Conservation (phyloP, 2,329 filamentous ascomycete genomes). For the Epichloe brachyelytri region DNA sequence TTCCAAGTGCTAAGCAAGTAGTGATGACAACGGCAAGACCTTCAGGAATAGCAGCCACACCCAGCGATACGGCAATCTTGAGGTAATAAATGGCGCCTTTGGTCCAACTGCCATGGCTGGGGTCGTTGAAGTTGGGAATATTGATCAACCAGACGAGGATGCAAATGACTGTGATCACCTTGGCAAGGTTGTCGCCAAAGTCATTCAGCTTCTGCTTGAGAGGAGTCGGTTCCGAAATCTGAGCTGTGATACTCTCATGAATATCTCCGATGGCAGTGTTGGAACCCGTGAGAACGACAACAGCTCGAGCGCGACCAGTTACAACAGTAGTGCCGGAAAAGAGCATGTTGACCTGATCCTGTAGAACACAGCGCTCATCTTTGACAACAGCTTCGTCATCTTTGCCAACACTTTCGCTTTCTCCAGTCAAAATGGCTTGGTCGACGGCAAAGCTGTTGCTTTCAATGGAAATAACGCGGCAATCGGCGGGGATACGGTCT, state of each 20-base stretch:
- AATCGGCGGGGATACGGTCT: constrained; percentile 89
- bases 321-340: constrained; percentile 98
- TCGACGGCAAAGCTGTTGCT: constrained; percentile 97
- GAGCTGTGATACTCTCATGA: constrained; percentile 93
- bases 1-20: constrained; percentile 92
- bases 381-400: constrained; percentile 52
- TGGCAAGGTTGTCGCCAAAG: constrained; percentile 89
- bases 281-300: constrained; percentile 81
- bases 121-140: constrained; percentile 91
- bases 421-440: constrained; percentile 92
- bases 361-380: constrained; percentile 80
- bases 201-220: constrained; percentile 98
- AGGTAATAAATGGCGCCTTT: constrained; percentile 99
- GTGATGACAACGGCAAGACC: constrained; percentile 97
- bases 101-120: constrained; percentile 80
- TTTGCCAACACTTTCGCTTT: constrained; percentile 94
- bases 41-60: constrained; percentile 94
- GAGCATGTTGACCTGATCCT: constrained; percentile 95
- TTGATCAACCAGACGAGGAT: constrained; percentile 97
- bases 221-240: constrained; percentile 94
- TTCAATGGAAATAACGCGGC: constrained; percentile 75
- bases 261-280: constrained; percentile 96
- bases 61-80: constrained; percentile 96
- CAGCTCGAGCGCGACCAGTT: constrained; percentile 78
- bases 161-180: constrained; percentile 97